Base-by-base conservation (phyloP, 2,329 filamentous ascomycete species). In the Apiospora phragmitis region DNA sequence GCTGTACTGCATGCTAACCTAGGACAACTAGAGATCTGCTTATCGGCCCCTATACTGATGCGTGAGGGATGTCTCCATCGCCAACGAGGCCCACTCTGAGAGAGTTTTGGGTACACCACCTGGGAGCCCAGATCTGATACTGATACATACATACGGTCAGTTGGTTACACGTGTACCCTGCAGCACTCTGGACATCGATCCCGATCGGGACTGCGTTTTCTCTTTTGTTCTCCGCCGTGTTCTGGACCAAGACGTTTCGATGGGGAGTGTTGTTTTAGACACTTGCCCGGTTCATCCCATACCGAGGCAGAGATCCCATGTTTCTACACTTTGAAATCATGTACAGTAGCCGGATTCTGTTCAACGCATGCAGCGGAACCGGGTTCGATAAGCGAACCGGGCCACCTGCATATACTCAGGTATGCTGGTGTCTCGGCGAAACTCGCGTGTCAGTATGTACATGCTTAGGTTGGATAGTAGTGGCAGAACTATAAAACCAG, bases 131-230 rank as follows among this genome's bases (percentile, higher is more conserved):
- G 49, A 55, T 55, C 49, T 55, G 51, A 59, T 62, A 38, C 32
- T 21, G 55, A 11, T 12, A 62, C 32, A n/a, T 38, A 38, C 55
- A n/a, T 62, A 62, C 29, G 38, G 32, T 38, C 32, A 62, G 55
- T 62, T 62, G 55, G 55, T 62, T 38, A 62, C 55, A 62, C 55
- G 55, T 62, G 55, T 62, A 62, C 55, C 55, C 55, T 62, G 51
- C 32, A 47, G 21, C 55, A 38, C 18, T 38, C 18, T 38, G 21
- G 32, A n/a, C 9, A 38, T 38, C n/a, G 29, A 35, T 38, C 55
- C 32, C 55, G 38, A 62, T 62, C 32, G 55, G 55, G 55, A 35
- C 35, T 59, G 51, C 7, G 51, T 32, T 35, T 38, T 62, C 32
- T 38, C 55, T 38, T 14, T 62, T 38, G 32, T 38, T 62, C 55